phyloP scores from a whole-genome alignment of 225 moss, liverwort and hornwort species.

The Anthoceros angustus region DNA sequence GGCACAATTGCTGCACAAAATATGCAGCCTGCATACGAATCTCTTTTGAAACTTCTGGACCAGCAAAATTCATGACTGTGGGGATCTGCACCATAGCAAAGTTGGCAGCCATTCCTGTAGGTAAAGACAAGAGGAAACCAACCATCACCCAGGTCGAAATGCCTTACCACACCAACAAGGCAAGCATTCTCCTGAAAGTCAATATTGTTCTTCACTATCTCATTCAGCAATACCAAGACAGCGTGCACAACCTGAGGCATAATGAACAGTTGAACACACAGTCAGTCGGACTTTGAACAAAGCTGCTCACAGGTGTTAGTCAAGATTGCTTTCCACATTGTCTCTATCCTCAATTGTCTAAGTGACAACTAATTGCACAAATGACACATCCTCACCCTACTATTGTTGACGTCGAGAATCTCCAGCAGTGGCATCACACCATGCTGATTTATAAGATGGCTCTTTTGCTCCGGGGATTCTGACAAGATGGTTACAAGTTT shows the following conservation, averaged over 20 bases:
- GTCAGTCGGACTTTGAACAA: neutral
- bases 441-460: slow-evolving; percentile 68
- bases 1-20: slow-evolving; percentile 83
- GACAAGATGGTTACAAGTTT: slow-evolving; percentile 69
- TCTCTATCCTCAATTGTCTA: no score
- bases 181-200: slow-evolving; percentile 89
- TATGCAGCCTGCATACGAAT: slow-evolving; percentile 80
- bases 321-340: no score
- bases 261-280: neutral
- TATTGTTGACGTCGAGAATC: slow-evolving; percentile 75
- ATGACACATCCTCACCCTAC: slow-evolving; percentile 31
- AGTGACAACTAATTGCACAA: no score
- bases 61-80: slow-evolving; percentile 56
- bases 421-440: slow-evolving; percentile 86
- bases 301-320: neutral
- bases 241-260: slow-evolving; percentile 59
- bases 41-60: slow-evolving; percentile 44
- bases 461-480: slow-evolving; percentile 72
- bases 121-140: neutral
- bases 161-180: slow-evolving; percentile 77
- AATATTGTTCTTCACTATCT: slow-evolving; percentile 53
- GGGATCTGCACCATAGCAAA: slow-evolving; percentile 48
- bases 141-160: neutral
- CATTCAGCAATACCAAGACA: slow-evolving; percentile 66
- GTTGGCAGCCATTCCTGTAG: neutral